These are phyloP conservation scores for Colletotrichum cereale DNA, from an alignment of 2,329 filamentous ascomycete species.

Conservation along the genomic window DNA sequence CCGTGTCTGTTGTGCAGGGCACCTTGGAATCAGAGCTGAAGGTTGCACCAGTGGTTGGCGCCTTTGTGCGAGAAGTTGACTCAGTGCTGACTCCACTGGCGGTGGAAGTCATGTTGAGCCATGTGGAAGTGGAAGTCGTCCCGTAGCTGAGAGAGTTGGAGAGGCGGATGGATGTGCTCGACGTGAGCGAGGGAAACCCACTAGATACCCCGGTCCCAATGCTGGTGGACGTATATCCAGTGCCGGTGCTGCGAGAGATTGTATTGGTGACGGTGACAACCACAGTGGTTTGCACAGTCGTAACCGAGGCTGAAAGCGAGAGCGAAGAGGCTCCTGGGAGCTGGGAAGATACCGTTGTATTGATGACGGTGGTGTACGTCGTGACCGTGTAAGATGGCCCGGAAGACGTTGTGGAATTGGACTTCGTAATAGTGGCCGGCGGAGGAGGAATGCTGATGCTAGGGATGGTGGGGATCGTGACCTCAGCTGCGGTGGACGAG, in stretches of 20 bases:
- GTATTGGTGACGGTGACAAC: slow-evolving; percentile 25
- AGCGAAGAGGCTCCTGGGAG: slow-evolving; percentile 9
- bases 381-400: slow-evolving; percentile 10
- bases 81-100: not conserved
- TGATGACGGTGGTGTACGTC: slow-evolving; percentile 33
- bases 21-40: not conserved
- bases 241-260: slow-evolving; percentile 14
- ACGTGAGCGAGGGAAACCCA: not conserved
- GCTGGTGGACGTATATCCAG: slow-evolving; percentile 14
- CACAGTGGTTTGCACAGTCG: slow-evolving; percentile 25
- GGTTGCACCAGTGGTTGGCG: not conserved
- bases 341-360: slow-evolving; percentile 31
- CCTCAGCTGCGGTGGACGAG: slow-evolving; percentile 5
- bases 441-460: slow-evolving; percentile 13
- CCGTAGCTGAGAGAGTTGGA: slow-evolving; percentile 30
- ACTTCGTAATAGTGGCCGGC: not conserved
- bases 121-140: slow-evolving; percentile 7
- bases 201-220: slow-evolving; percentile 17
- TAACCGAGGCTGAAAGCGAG: not conserved
- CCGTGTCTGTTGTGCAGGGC: slow-evolving; percentile 8
- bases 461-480: slow-evolving; percentile 20
- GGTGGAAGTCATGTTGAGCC: not conserved
- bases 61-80: not conserved
- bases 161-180: slow-evolving; percentile 20
- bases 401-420: not conserved